Conservation (phyloP, 2,329 filamentous ascomycete genomes). For the Balansia obtecta region DNA sequence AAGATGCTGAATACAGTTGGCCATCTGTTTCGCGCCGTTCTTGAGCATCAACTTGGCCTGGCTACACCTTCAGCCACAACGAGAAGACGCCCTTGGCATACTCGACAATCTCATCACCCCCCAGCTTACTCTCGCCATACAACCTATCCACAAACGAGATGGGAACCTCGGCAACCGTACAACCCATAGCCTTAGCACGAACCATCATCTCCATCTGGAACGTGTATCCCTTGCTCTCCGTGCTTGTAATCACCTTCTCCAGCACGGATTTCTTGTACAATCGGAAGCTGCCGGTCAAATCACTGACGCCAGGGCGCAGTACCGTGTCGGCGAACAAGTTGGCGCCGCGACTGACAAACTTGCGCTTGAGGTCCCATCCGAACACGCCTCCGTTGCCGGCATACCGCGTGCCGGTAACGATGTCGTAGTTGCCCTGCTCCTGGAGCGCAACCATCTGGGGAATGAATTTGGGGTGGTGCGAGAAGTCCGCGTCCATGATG, state of each 20-base stretch:
- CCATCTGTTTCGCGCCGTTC: neutral
- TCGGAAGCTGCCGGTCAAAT: conserved; percentile 88
- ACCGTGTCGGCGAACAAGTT: conserved; percentile 95
- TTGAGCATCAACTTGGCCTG: neutral
- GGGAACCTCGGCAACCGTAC: conserved; percentile 84
- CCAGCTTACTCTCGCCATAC: conserved; percentile 91
- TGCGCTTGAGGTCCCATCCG: conserved; percentile 91
- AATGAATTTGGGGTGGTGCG: conserved; percentile 98
- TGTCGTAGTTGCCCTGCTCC: conserved; percentile 70
- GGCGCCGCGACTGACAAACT: conserved; percentile 73
- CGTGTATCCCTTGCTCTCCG: conserved; percentile 91
- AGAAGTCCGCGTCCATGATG: conserved; percentile 99
- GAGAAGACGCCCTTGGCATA: conserved; percentile 78
- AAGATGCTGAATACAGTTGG: neutral
- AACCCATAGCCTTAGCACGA: conserved; percentile 89
- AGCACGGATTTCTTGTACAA: conserved; percentile 87
- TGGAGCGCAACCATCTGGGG: conserved; percentile 82
- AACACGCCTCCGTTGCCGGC: conserved; percentile 81
- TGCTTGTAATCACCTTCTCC: conserved; percentile 79
- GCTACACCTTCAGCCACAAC: conserved; percentile 65
- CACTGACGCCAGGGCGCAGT: conserved; percentile 83
- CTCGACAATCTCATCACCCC: conserved; percentile 89
- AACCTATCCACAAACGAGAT: conserved; percentile 93
- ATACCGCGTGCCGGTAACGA: conserved; percentile 93
- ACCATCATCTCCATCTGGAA: conserved; percentile 99